Base-by-base conservation (phyloP, 495 filamentous ascomycete species). In the Aspergillus ostianus region DNA sequence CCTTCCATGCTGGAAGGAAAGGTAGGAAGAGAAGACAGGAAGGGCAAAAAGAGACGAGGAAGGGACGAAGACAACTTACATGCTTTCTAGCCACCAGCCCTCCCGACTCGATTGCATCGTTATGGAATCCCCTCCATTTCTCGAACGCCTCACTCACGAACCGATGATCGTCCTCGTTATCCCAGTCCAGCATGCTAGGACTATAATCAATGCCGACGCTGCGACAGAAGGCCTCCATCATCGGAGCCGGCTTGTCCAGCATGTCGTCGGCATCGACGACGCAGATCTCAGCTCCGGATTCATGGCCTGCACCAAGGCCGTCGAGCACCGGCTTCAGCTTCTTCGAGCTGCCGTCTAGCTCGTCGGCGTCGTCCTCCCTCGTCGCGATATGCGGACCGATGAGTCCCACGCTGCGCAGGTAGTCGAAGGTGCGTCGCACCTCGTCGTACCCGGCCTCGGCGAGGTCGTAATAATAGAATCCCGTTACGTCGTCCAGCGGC, bases 91-190 rank as follows among this genome's bases (percentile, higher is more conserved):
- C 82, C 64, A 85, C 87, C 63, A 98, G 72, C 47, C 83, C 85
- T 52, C 78, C 87, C 61, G 88, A 93, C 53, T 87, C 76, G 61
- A 98, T 89, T 18, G 91, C 94, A 79, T 97, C 93, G 53, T 98
- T 89, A 67, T 98, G 94, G 71, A 97, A 98, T 0, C 93, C 94
- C 56, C 85, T 86, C 94, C 94, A 98, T 77, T 98, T 98, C 76
- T 90, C 90, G 76, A 98, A 98, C 19, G 82, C 82, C 55, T 82
- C 80, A 55, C 76, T 77, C 0, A 90, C 92, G 54, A 75, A 67
- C 52, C 73, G 55, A 58, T 93, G 85, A 48, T 87, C 85, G 53
- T 85, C 85, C 61, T 85, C 85, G 30, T 83, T 85, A 46, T 89
- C 87, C 94, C 94, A 98, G 21, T 73, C 75, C 56, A 98, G 80